Evolutionary conservation across 2,329 filamentous ascomycete species (phyloP).

Genomic region (Fusarium tupiense): DNA sequence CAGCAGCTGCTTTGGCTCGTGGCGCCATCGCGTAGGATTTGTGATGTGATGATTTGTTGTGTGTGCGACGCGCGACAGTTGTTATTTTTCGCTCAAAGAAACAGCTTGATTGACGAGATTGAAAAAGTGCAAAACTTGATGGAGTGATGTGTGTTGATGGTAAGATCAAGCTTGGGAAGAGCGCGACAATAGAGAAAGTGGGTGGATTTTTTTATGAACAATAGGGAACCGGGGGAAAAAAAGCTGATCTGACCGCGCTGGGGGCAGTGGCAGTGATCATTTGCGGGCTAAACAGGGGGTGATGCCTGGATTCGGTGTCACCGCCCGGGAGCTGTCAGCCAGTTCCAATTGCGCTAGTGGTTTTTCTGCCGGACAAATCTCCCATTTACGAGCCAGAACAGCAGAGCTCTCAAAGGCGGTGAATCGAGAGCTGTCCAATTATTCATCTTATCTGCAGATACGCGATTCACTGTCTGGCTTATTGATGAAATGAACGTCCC

Average conservation of each 20-base stretch:
- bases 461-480: slow-evolving; percentile 1
- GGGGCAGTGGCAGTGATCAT: slow-evolving; percentile 31
- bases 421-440: slow-evolving; percentile 7
- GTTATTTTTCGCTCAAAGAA: background rate
- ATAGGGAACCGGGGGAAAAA: background rate
- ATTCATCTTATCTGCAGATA: slow-evolving; percentile 9
- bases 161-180: slow-evolving; percentile 12
- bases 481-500: background rate
- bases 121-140: background rate
- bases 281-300: slow-evolving; percentile 28
- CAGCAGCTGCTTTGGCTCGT: slow-evolving; percentile 42
- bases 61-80: slow-evolving; percentile 11
- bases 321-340: slow-evolving; percentile 24
- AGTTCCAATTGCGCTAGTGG: background rate
- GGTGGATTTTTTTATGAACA: slow-evolving; percentile 25
- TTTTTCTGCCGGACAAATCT: slow-evolving; percentile 4
- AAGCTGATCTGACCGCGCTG: slow-evolving; percentile 34
- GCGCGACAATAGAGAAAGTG: slow-evolving; percentile 7
- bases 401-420: slow-evolving; percentile 14
- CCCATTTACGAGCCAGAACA: background rate
- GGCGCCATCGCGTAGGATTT: slow-evolving; percentile 46
- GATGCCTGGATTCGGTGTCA: slow-evolving; percentile 13
- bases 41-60: slow-evolving; percentile 4
- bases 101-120: background rate
- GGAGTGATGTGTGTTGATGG: slow-evolving; percentile 26